A percentile compares a stretch with the other conserved stretches of the same genome.
Evolutionary conservation across 257 asterid species (phyloP).

Genomic region (Nicotiana obtusifolia): DNA sequence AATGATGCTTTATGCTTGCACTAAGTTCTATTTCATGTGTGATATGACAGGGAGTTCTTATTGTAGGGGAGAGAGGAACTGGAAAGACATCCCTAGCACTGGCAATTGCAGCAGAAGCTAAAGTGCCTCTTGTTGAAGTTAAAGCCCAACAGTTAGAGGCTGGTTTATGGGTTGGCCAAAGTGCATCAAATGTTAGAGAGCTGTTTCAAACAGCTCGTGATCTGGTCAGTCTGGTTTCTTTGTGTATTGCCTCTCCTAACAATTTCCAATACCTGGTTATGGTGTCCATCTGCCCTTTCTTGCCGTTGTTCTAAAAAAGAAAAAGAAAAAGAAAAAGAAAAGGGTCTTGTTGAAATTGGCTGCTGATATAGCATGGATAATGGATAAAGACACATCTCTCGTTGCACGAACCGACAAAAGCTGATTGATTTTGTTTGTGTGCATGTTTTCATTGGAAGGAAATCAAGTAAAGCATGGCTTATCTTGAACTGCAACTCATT

Average conservation of each 20-base stretch:
- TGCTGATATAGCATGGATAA: background rate
- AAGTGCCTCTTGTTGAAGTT: slow-evolving; percentile 91
- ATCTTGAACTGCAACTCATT: background rate
- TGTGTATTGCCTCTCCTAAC: background rate
- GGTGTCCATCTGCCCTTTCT: slow-evolving; percentile 1
- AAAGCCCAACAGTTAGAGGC: slow-evolving; percentile 92
- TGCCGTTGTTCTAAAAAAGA: background rate
- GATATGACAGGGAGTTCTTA: slow-evolving; percentile 80
- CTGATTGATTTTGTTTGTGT: background rate
- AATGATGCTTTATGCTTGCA: background rate
- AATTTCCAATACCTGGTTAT: slow-evolving; percentile 8
- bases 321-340: too few species aligned
- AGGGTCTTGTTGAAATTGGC: background rate
- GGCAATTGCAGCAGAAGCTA: slow-evolving; percentile 98
- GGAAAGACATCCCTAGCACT: slow-evolving; percentile 94
- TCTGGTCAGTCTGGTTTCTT: slow-evolving; percentile 46
- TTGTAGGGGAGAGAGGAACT: slow-evolving; percentile 98
- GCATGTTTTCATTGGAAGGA: background rate
- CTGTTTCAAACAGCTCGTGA: slow-evolving; percentile 96
- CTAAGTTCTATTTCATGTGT: slow-evolving; percentile 12
- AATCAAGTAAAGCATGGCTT: background rate
- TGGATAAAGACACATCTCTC: background rate
- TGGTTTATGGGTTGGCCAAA: slow-evolving; percentile 97
- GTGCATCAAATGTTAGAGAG: slow-evolving; percentile 96
- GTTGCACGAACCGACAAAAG: background rate